These are phyloP conservation scores for Pichia terricola DNA, from an alignment of 1,139 yeast genomes.

Conservation along the genomic window DNA sequence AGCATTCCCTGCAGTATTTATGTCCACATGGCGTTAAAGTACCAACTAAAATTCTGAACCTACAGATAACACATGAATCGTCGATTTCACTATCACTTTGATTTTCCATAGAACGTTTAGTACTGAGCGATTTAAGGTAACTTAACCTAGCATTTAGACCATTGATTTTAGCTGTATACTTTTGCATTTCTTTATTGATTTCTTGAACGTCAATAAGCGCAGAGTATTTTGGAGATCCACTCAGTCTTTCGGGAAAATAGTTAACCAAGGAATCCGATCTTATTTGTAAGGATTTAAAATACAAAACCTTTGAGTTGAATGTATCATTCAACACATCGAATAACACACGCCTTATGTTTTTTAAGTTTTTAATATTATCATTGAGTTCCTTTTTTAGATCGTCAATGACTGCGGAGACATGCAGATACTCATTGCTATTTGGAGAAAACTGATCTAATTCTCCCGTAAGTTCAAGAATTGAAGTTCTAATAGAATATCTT, in stretches of 20 bases:
- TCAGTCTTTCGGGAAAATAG: slow-evolving; percentile 20
- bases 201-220: slow-evolving; percentile 16
- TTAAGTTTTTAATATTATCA: slow-evolving; percentile 17
- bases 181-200: slow-evolving; percentile 9
- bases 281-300: slow-evolving; percentile 75
- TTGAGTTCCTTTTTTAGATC: slow-evolving; percentile 18
- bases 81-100: slow-evolving; percentile 18
- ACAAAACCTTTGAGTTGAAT: slow-evolving; percentile 70
- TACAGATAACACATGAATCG: slow-evolving; percentile 67
- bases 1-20: slow-evolving; percentile 71
- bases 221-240: slow-evolving; percentile 14
- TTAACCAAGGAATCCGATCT: slow-evolving; percentile 67
- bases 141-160: slow-evolving; percentile 43
- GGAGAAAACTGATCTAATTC: slow-evolving; percentile 3
- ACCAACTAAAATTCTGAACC: slow-evolving; percentile 59
- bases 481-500: slow-evolving; percentile 17
- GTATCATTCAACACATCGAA: slow-evolving; percentile 49
- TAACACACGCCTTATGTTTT: slow-evolving; percentile 28
- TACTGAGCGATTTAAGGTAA: slow-evolving; percentile 46
- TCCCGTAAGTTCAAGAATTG: slow-evolving; percentile 10
- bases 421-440: slow-evolving; percentile 3
- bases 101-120: slow-evolving; percentile 3
- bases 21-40: slow-evolving; percentile 85
- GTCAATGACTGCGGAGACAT: slow-evolving; percentile 3
- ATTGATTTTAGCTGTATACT: slow-evolving; percentile 21